Evolutionary conservation across 495 filamentous ascomycete genomes (phyloP).

Genomic region (Aspergillus biplanus): DNA sequence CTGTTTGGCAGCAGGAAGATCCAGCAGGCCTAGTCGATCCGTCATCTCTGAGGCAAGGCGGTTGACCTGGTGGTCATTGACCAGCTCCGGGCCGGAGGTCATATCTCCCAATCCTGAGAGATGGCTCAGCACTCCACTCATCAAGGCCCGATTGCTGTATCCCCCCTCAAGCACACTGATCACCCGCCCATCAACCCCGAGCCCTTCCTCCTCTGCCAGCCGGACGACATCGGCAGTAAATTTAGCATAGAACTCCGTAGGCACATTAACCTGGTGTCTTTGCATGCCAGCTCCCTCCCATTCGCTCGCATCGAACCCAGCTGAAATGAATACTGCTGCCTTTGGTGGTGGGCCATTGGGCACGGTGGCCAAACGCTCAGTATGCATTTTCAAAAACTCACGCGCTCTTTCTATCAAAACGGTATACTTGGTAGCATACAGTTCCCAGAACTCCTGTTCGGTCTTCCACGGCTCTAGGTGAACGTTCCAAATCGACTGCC

Average conservation of each 20-base stretch:
- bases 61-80: slow-evolving; percentile 17
- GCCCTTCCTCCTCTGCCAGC: slow-evolving; percentile 78
- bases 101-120: slow-evolving; percentile 70
- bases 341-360: slow-evolving; percentile 62
- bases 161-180: slow-evolving; percentile 95
- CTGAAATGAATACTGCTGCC: slow-evolving; percentile 90
- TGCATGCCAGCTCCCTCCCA: slow-evolving; percentile 94
- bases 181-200: slow-evolving; percentile 77
- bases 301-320: slow-evolving; percentile 95
- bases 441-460: slow-evolving; percentile 80
- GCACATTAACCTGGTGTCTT: slow-evolving; percentile 89
- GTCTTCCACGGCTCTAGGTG: slow-evolving; percentile 87
- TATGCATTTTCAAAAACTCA: slow-evolving; percentile 69
- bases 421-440: slow-evolving; percentile 78
- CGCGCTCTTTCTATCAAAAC: slow-evolving; percentile 79
- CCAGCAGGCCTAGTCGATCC: slow-evolving; percentile 26
- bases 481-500: slow-evolving; percentile 94
- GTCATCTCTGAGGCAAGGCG: slow-evolving; percentile 35
- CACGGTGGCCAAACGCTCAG: slow-evolving; percentile 58
- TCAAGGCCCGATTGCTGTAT: slow-evolving; percentile 89
- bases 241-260: slow-evolving; percentile 92
- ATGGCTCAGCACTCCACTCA: slow-evolving; percentile 86
- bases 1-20: slow-evolving; percentile 10
- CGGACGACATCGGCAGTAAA: slow-evolving; percentile 83
- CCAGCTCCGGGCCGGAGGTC: background rate